These are phyloP conservation scores for Colletotrichum truncatum DNA, from an alignment of 2,329 filamentous ascomycete species.

Conservation along the genomic window DNA sequence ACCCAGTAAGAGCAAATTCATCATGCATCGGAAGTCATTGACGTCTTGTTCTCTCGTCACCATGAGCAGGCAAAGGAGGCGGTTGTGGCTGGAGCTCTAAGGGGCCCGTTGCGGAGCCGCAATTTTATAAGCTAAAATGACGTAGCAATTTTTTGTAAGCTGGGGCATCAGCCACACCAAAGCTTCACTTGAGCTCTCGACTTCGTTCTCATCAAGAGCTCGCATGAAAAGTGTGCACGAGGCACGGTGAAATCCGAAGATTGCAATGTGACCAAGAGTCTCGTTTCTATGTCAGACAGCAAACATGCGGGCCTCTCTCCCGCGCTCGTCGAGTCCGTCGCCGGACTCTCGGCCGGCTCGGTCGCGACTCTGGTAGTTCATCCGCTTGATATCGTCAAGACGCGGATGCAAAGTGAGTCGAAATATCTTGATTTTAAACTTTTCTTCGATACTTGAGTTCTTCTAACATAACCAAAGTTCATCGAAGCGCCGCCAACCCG, in stretches of 20 bases:
- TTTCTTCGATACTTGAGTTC: not conserved
- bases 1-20: not conserved
- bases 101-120: conserved; percentile 17
- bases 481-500: conserved; percentile 53
- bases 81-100: conserved; percentile 23
- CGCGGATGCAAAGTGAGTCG: conserved; percentile 84
- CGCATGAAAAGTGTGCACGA: not conserved
- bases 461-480: conserved; percentile 48
- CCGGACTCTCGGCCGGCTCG: conserved; percentile 89
- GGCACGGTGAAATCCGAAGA: not conserved
- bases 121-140: conserved; percentile 23
- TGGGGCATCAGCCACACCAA: conserved; percentile 19
- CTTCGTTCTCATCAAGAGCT: not conserved
- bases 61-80: not conserved
- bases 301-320: conserved; percentile 72
- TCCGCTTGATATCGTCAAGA: conserved; percentile 96
- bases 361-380: conserved; percentile 88
- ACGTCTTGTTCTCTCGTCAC: conserved; percentile 1
- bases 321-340: conserved; percentile 85
- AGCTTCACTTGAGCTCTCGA: not conserved
- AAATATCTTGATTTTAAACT: too few relatives aligned
- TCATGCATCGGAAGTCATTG: not conserved
- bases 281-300: conserved; percentile 54
- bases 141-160: conserved; percentile 22
- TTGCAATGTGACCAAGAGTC: conserved; percentile 23